Base-by-base conservation (phyloP, 345 rosid genomes). In the Ailanthus altissimus region DNA sequence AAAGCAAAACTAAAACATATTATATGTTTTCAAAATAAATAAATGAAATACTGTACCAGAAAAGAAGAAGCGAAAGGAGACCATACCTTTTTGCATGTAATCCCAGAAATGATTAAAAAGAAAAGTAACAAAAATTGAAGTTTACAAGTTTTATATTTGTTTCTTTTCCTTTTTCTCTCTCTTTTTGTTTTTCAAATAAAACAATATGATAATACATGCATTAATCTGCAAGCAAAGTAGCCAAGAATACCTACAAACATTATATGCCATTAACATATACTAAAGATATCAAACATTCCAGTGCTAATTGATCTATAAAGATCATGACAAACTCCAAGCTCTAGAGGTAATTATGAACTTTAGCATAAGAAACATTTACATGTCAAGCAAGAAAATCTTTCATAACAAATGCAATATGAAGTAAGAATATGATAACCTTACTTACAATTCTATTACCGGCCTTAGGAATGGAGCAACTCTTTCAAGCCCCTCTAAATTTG, bases 381-480 rank as follows among this genome's bases (percentile, higher is more conserved):
- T 21, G 2, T 57, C 36, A 40, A 49, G 50, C 25, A 72, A 21
- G 65, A 10, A 38, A 66, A 67, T 47, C 20, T 16, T 67, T 43
- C 0, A 15, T 20, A 13, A 26, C 18, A 47, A 14, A 67, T 6
- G 5, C 8, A 0, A 64, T 8, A 16, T 14, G n/a, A 46, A 40
- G 7, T 72, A 67, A 63, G 25, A 59, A 26, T 13, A 68, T 49
- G 76, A 62, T 67, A 15, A 60, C 36, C n/a, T 20, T 40, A 87
- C 99, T 91, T 88, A 96, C 99, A 91, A 71, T 86, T 90, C 92
- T 65, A 85, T 93, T 58, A 92, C 90, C n/a, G 98, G 99, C 84
- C 92, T 88, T 73, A 96, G 92, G 90, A 96, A 91, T 77, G 97
- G 99, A 79, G 97, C 98, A 63, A 92, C 99, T 80, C 75, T 86